phyloP scores from a whole-genome alignment of 129 eudicot genomes.

The Gnaphalium uliginosum region DNA sequence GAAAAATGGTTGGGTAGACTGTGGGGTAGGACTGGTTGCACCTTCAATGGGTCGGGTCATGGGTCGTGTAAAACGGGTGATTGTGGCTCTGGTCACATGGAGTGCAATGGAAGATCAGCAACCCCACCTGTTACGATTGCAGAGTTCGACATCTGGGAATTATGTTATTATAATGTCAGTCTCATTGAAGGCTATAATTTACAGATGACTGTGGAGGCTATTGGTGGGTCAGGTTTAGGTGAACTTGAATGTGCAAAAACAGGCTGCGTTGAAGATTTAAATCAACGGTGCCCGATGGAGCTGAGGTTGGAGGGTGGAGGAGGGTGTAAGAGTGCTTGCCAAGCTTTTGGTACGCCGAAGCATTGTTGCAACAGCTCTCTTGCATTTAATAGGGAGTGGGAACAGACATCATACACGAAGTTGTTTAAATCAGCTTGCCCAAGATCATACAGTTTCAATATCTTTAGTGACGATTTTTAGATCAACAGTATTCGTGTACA shows the following conservation, averaged over 20 bases:
- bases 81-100: constrained; percentile 25
- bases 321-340: constrained; percentile 45
- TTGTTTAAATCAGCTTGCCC: constrained; percentile 45
- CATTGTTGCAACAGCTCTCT: constrained; percentile 34
- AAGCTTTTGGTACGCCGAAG: constrained; percentile 22
- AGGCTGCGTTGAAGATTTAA: constrained; percentile 39
- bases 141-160: background rate
- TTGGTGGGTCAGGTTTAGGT: constrained; percentile 27
- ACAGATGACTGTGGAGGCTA: constrained; percentile 36
- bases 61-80: constrained; percentile 25
- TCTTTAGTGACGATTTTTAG: background rate
- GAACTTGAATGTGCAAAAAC: constrained; percentile 12
- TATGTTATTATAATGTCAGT: constrained; percentile 25
- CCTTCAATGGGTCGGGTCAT: constrained; percentile 11
- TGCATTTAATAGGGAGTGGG: background rate
- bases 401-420: constrained; percentile 27
- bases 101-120: constrained; percentile 21
- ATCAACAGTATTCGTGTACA: constrained; percentile 19
- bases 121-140: constrained; percentile 9
- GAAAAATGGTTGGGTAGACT: constrained; percentile 44
- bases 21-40: constrained; percentile 53
- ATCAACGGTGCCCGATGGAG: constrained; percentile 35
- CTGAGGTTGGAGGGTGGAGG: constrained; percentile 31
- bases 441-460: constrained; percentile 20
- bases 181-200: constrained; percentile 41